Base-by-base conservation (phyloP, 805 yeast species). In the Teunomyces kruisii region DNA sequence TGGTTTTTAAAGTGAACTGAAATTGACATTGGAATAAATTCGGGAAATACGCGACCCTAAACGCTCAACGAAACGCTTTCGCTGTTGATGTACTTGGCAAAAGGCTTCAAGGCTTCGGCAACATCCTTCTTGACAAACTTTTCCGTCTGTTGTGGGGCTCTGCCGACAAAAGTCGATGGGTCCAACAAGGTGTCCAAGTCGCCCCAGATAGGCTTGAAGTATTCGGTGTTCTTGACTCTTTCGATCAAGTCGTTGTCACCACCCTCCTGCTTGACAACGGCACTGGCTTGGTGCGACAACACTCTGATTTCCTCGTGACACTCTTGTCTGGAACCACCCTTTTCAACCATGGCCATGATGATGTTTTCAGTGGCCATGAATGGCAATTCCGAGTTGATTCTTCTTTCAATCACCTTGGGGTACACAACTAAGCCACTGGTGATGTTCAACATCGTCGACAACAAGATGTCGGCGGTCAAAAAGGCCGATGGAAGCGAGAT, bases 361-460 rank as follows among this genome's bases (percentile, higher is more conserved):
- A 94, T 81, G 73, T 94, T 94, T 75, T 94, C 99, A 47, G 99
- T 94, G 55, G 99, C 99, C 99, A 94, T 94, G 79, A 94, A 94
- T 57, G 99, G 99, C 62, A 94, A 78, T 72, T 94, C 99, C 42
- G 96, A 79, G 65, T 64, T 81, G 70, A 94, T 94, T 74, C 98
- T 86, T 76, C 97, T 85, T 76, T 87, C 97, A 61, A 94, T 94
- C 58, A 94, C 99, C 80, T 94, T 92, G 57, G 99, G 99, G 74
- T 94, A 94, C 39, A 94, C 99, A 44, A 94, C 99, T 53, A 94
- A 78, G 15, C 99, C 99, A 32, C 95, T 85, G 29, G 96, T 85
- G 62, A 94, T 91, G 76, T 94, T 94, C 58, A 84, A 77, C 70
- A 94, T 72, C 41, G 99, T 94, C 22, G 95, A 81, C 56, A 92